Conservation (phyloP, 106 monocot species). For the Gastrodia elata region DNA sequence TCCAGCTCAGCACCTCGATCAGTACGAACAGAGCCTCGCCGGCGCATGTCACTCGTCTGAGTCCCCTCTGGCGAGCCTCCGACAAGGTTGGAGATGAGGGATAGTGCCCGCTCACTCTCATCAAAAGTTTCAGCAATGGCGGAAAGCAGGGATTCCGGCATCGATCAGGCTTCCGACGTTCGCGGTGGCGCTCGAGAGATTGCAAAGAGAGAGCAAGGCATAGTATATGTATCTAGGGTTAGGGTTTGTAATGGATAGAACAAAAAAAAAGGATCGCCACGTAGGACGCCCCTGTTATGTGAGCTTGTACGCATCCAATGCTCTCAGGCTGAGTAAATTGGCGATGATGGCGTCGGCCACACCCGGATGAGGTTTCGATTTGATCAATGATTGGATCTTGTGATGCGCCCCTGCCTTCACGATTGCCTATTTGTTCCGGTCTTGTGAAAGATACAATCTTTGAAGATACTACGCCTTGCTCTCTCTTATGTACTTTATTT, state of each 20-base stretch:
- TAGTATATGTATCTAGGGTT: slow-evolving; percentile 22
- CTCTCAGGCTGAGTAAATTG: slow-evolving; percentile 72
- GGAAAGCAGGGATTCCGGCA: slow-evolving; percentile 34
- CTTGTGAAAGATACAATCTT: not conserved
- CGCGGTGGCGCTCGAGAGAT: slow-evolving; percentile 58
- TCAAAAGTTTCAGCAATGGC: slow-evolving; percentile 44
- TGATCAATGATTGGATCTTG: slow-evolving; percentile 52
- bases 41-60: slow-evolving; percentile 17
- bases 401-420: slow-evolving; percentile 63
- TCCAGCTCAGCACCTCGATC: slow-evolving; percentile 70
- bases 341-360: slow-evolving; percentile 56
- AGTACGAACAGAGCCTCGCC: slow-evolving; percentile 32
- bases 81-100: slow-evolving; percentile 52
- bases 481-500: too few species aligned
- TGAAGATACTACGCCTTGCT: too few species aligned
- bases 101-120: slow-evolving; percentile 35
- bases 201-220: slow-evolving; percentile 66
- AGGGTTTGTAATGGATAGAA: slow-evolving; percentile 20
- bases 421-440: slow-evolving; percentile 77
- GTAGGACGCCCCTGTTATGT: slow-evolving; percentile 49
- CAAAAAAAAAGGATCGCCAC: slow-evolving; percentile 58
- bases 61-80: slow-evolving; percentile 37
- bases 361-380: not conserved
- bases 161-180: slow-evolving; percentile 36
- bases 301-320: slow-evolving; percentile 69